Conservation (phyloP, 768 basidiomycete species). For the Lentinula edodes region DNA sequence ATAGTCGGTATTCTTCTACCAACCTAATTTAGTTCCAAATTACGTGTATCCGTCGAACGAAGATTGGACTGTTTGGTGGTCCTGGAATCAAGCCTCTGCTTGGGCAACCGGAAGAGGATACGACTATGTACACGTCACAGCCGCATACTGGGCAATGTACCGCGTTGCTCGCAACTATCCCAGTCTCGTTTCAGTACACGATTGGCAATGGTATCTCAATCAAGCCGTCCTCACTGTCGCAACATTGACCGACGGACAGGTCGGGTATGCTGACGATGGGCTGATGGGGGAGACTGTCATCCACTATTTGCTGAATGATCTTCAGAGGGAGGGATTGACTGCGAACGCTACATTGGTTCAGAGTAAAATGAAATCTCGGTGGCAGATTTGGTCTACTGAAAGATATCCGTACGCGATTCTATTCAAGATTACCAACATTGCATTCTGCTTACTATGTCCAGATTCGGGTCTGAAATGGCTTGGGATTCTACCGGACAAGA, state of each 20-base stretch:
- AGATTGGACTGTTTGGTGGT: slow-evolving; percentile 53
- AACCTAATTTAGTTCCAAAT: slow-evolving; percentile 36
- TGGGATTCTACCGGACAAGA: slow-evolving; percentile 54
- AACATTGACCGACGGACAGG: slow-evolving; percentile 38
- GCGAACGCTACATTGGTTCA: slow-evolving; percentile 42
- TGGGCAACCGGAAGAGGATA: slow-evolving; percentile 36
- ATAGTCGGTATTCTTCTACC: slow-evolving; percentile 47
- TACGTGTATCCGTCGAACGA: slow-evolving; percentile 45
- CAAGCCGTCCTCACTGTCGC: slow-evolving; percentile 45
- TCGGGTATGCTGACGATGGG: slow-evolving; percentile 41
- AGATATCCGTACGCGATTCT: slow-evolving; percentile 40
- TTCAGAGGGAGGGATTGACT: slow-evolving; percentile 46
- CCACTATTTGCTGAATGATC: slow-evolving; percentile 39
- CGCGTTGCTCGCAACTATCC: slow-evolving; percentile 57
- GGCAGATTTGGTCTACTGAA: slow-evolving; percentile 38
- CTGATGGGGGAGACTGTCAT: slow-evolving; percentile 57
- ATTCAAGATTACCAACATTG: not conserved
- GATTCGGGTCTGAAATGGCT: slow-evolving; percentile 57
- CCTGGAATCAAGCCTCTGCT: slow-evolving; percentile 44
- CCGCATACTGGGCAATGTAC: slow-evolving; percentile 52
- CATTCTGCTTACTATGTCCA: slow-evolving; percentile 11
- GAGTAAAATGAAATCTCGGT: slow-evolving; percentile 40
- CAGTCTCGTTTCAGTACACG: slow-evolving; percentile 35
- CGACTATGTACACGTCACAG: slow-evolving; percentile 44
- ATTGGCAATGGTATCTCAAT: slow-evolving; percentile 55